Conservation (phyloP, 768 basidiomycete genomes). For the Lanmaoa rubissima region DNA sequence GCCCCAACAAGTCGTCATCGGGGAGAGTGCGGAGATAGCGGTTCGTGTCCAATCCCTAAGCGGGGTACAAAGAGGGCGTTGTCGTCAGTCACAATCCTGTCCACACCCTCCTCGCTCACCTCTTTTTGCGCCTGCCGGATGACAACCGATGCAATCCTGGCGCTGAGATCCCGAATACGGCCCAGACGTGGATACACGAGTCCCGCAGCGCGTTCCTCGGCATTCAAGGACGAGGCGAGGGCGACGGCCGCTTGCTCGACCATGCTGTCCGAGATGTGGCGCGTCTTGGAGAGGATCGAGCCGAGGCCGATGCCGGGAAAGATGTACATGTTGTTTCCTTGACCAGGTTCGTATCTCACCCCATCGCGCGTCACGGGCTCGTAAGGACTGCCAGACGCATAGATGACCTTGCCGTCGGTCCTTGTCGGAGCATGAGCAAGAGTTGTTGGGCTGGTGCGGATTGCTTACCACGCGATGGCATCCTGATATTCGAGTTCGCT, state of each 20-base stretch:
- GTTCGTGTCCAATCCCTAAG: constrained; percentile 42
- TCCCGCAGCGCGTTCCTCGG: constrained; percentile 51
- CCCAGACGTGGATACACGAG: constrained; percentile 68
- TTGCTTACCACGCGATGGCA: constrained; percentile 52
- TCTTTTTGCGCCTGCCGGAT: constrained; percentile 64
- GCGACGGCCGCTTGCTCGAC: constrained; percentile 65
- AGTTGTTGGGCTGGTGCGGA: background rate
- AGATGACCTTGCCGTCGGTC: constrained; percentile 66
- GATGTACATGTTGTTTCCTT: constrained; percentile 82
- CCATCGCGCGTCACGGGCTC: constrained; percentile 47
- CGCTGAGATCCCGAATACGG: constrained; percentile 66
- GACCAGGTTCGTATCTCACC: constrained; percentile 57
- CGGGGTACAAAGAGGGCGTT: background rate
- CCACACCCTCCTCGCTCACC: constrained; percentile 34
- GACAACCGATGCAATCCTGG: constrained; percentile 58
- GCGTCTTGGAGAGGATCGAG: constrained; percentile 54
- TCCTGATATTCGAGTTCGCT: constrained; percentile 61
- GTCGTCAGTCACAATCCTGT: background rate
- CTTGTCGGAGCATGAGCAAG: constrained; percentile 26
- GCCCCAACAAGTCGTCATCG: constrained; percentile 46
- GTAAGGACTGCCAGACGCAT: constrained; percentile 75
- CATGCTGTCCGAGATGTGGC: constrained; percentile 64
- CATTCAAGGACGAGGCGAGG: constrained; percentile 53
- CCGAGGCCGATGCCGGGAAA: constrained; percentile 65
- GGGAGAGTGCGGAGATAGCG: constrained; percentile 44